phyloP scores from a whole-genome alignment of 441 rosid species.

The Erodium moschatum region DNA sequence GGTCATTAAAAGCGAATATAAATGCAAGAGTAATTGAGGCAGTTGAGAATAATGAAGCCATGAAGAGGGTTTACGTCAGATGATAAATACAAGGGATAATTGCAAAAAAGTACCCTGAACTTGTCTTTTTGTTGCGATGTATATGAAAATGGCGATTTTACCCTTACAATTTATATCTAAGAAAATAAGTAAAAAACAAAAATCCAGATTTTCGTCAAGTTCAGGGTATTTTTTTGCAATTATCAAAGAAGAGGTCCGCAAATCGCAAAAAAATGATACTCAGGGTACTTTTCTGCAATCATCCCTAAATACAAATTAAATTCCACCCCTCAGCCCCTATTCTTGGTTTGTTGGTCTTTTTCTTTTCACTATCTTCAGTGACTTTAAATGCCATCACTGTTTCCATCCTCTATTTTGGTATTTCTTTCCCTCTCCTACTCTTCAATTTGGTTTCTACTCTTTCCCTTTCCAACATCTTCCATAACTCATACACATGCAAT shows the following conservation, averaged over 20 bases:
- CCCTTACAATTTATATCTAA: too few relatives aligned
- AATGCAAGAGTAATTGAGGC: constrained; percentile 99
- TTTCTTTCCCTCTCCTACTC: constrained; percentile 25
- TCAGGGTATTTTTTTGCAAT: too few relatives aligned
- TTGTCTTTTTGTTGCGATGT: too few relatives aligned
- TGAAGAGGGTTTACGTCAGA: constrained; percentile 43
- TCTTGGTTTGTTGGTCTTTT: constrained; percentile 19
- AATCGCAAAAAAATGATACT: too few relatives aligned
- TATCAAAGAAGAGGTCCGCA: too few relatives aligned
- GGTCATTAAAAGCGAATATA: constrained; percentile 67
- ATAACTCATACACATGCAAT: constrained; percentile 19
- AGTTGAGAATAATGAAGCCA: constrained; percentile 82
- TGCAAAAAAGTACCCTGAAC: too few relatives aligned
- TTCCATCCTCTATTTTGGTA: constrained; percentile 35
- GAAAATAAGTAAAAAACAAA: too few relatives aligned
- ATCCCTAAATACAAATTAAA: constrained; percentile 24
- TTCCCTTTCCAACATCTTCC: constrained; percentile 15
- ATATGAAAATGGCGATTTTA: too few relatives aligned
- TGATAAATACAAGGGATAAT: constrained; percentile 49
- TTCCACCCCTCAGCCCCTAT: constrained; percentile 30
- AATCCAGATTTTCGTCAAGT: too few relatives aligned
- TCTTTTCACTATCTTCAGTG: constrained; percentile 26
- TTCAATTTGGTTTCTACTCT: constrained; percentile 25
- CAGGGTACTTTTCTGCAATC: too few relatives aligned
- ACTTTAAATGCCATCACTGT: constrained; percentile 41